Evolutionary conservation across 148 eudicot species (phyloP).

Genomic region (Heliamphora exappendiculata): DNA sequence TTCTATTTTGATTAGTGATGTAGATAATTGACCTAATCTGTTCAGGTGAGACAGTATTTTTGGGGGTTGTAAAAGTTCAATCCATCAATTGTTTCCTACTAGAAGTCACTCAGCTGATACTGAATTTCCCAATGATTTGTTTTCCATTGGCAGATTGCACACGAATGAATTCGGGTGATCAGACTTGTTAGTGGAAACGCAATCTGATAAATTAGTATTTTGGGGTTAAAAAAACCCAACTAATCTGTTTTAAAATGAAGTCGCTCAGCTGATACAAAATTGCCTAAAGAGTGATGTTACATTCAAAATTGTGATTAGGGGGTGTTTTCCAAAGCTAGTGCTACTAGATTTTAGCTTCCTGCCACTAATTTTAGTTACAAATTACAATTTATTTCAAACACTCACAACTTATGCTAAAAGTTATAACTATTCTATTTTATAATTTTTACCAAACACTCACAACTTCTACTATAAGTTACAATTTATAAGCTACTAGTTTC

Average conservation of each 20-base stretch:
- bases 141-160: neutral
- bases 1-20: neutral
- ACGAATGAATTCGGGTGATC: neutral
- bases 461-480: too few species aligned
- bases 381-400: neutral
- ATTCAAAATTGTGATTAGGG: neutral
- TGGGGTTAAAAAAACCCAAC: neutral
- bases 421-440: too few species aligned
- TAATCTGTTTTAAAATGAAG: neutral
- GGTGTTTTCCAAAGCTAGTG: too few species aligned
- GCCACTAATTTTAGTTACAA: too few species aligned
- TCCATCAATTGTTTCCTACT: neutral
- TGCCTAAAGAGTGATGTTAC: neutral
- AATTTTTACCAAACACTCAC: too few species aligned
- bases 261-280: too few species aligned
- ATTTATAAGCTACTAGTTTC: too few species aligned
- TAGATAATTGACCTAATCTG: slow-evolving; percentile 10
- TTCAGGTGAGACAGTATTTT: neutral
- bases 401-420: too few species aligned
- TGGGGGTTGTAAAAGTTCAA: neutral
- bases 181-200: too few species aligned
- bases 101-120: neutral
- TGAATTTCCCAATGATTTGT: neutral
- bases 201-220: neutral
- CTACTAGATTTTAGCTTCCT: too few species aligned